Evolutionary conservation across 495 filamentous ascomycete genomes (phyloP).

Genomic region (Penicillium goetzii): DNA sequence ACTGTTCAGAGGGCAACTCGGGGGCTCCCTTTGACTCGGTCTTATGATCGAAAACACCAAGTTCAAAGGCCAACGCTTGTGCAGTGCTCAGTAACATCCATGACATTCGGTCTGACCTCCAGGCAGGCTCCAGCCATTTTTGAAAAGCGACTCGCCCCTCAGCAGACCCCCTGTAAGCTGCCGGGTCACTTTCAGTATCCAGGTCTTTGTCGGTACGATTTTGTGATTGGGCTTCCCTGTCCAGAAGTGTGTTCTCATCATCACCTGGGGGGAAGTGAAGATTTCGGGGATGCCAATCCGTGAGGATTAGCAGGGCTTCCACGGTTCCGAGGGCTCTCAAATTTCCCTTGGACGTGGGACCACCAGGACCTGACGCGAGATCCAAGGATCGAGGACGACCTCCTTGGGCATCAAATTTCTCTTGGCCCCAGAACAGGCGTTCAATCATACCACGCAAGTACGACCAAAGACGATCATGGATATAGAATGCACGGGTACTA

Average conservation of each 20-base stretch:
- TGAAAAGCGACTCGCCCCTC: constrained; percentile 70
- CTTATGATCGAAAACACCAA: constrained; percentile 91
- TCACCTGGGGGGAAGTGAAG: constrained; percentile 94
- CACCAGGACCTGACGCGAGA: constrained; percentile 60
- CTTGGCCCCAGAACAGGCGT: constrained; percentile 91
- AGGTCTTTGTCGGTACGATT: constrained; percentile 39
- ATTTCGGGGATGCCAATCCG: constrained; percentile 94
- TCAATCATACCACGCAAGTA: constrained; percentile 94
- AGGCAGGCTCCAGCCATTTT: constrained; percentile 95
- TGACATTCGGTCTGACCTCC: constrained; percentile 95
- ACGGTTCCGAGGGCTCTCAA: constrained; percentile 90
- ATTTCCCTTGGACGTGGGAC: constrained; percentile 64
- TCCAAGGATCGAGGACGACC: constrained; percentile 65
- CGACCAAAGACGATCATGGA: constrained; percentile 95
- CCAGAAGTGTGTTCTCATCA: constrained; percentile 65
- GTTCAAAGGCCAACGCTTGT: constrained; percentile 85
- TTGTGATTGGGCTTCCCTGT: constrained; percentile 50
- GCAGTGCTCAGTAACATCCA: constrained; percentile 97
- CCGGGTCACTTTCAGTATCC: constrained; percentile 42
- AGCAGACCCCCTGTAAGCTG: constrained; percentile 45
- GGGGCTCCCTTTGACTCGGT: constrained; percentile 53
- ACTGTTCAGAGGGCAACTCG: constrained; percentile 66
- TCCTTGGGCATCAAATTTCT: constrained; percentile 88
- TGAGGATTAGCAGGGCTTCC: constrained; percentile 89
- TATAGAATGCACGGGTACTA: constrained; percentile 80